Evolutionary conservation across 768 basidiomycete species (phyloP).

Genomic region (Suillus brevipes): DNA sequence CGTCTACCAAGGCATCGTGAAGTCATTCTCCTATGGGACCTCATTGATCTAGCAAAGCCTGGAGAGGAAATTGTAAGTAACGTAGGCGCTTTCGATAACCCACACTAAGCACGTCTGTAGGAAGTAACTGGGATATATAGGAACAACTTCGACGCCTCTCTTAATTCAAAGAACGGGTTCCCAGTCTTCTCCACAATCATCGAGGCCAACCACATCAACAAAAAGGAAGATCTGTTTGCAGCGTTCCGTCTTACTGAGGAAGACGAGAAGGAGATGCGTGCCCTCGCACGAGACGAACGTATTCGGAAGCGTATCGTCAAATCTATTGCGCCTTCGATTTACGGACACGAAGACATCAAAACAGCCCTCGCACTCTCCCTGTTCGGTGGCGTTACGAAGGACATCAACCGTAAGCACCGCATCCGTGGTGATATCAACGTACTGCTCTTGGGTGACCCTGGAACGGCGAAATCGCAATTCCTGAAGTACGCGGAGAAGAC

Average conservation of each 20-base stretch:
- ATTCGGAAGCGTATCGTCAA: constrained; percentile 98
- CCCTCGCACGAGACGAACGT: constrained; percentile 85
- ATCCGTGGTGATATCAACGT: constrained; percentile 99
- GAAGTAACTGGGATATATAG: constrained; percentile 98
- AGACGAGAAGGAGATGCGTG: constrained; percentile 90
- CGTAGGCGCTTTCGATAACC: neutral
- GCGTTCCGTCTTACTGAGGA: constrained; percentile 97
- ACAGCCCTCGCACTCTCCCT: constrained; percentile 94
- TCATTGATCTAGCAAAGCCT: constrained; percentile 97
- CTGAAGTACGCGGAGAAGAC: constrained; percentile 99
- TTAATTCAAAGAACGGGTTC: constrained; percentile 98
- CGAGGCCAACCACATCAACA: constrained; percentile 98
- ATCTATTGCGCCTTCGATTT: constrained; percentile 98
- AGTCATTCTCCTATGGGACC: constrained; percentile 94
- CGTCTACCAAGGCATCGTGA: constrained; percentile 96
- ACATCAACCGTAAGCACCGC: constrained; percentile 94
- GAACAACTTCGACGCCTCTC: constrained; percentile 97
- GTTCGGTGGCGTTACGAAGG: constrained; percentile 92
- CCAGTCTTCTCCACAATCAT: constrained; percentile 98
- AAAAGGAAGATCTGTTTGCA: constrained; percentile 99
- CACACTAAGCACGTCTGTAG: constrained; percentile 40
- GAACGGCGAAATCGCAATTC: constrained; percentile 99
- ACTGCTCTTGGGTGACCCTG: constrained; percentile 94
- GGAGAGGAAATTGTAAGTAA: constrained; percentile 92
- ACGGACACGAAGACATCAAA: constrained; percentile 99